Evolutionary conservation across 2,329 filamentous ascomycete genomes (phyloP).

Genomic region (Venturia nashicola): DNA sequence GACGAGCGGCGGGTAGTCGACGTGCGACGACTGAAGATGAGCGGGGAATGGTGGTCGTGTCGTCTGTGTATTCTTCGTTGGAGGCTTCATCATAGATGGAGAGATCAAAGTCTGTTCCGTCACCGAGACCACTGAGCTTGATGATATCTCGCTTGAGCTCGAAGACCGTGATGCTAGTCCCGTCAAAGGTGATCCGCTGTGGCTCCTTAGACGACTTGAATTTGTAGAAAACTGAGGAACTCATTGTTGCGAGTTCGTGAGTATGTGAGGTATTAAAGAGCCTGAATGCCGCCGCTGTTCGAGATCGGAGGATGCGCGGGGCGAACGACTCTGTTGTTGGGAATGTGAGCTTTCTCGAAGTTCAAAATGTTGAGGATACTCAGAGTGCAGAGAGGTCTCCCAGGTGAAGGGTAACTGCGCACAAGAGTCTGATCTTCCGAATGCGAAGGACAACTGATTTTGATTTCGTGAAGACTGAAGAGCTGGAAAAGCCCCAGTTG

Average conservation of each 20-base stretch:
- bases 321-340: not conserved
- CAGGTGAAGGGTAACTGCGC: not conserved
- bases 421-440: not conserved
- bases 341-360: not conserved
- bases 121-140: conserved; percentile 79
- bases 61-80: conserved; percentile 92
- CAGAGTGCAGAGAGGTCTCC: conserved; percentile 2
- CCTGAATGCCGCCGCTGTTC: not conserved
- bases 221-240: conserved; percentile 98
- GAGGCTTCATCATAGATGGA: conserved; percentile 88
- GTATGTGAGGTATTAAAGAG: not conserved
- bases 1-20: conserved; percentile 69
- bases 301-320: not conserved
- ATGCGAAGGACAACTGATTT: conserved; percentile 3
- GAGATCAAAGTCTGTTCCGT: conserved; percentile 93
- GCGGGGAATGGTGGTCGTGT: conserved; percentile 91
- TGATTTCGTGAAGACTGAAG: conserved; percentile 3
- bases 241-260: conserved; percentile 45
- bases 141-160: conserved; percentile 99
- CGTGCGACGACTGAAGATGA: conserved; percentile 89
- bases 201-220: conserved; percentile 99
- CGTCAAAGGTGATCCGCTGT: conserved; percentile 89
- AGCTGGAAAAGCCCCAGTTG: conserved; percentile 2
- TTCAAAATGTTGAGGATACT: not conserved
- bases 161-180: conserved; percentile 94